Evolutionary conservation across 1,139 yeast genomes (phyloP).

Genomic region (Komagataea norvegica): DNA sequence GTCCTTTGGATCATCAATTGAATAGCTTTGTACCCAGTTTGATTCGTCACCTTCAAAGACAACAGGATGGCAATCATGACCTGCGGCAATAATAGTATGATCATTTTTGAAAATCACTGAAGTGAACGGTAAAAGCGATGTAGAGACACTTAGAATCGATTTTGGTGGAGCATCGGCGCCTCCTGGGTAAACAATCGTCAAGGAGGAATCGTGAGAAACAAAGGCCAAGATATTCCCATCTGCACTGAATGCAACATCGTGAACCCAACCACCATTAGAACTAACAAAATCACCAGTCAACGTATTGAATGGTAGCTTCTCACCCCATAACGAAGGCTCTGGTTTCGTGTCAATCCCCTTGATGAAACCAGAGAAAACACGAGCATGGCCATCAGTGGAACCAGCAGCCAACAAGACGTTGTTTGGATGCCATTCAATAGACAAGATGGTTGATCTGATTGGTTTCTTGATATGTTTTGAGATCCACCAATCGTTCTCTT

Average conservation of each 20-base stretch:
- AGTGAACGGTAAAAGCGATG: conserved; percentile 81
- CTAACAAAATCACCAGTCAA: conserved; percentile 80
- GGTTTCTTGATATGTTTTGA: conserved; percentile 96
- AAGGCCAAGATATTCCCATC: conserved; percentile 74
- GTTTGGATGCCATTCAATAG: conserved; percentile 93
- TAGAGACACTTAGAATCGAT: conserved; percentile 45
- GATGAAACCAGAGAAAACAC: conserved; percentile 90
- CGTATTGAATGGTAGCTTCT: conserved; percentile 92
- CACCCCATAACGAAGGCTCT: conserved; percentile 83
- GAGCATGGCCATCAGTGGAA: conserved; percentile 90
- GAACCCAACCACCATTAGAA: conserved; percentile 86
- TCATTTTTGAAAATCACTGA: conserved; percentile 67
- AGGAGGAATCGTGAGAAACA: conserved; percentile 72
- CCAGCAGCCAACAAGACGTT: conserved; percentile 86
- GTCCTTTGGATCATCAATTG: conserved; percentile 36
- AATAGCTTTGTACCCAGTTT: conserved; percentile 28
- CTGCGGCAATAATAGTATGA: conserved; percentile 74
- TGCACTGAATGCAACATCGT: conserved; percentile 84
- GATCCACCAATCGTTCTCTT: conserved; percentile 99
- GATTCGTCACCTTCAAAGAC: conserved; percentile 72
- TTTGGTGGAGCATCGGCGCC: conserved; percentile 60
- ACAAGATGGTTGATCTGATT: conserved; percentile 77
- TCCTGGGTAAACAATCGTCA: conserved; percentile 70
- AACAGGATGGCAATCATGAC: conserved; percentile 89
- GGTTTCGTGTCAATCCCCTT: conserved; percentile 90